These are phyloP conservation scores for Backusella luteola DNA, from an alignment of 192 early-diverging fungal species.

Conservation along the genomic window DNA sequence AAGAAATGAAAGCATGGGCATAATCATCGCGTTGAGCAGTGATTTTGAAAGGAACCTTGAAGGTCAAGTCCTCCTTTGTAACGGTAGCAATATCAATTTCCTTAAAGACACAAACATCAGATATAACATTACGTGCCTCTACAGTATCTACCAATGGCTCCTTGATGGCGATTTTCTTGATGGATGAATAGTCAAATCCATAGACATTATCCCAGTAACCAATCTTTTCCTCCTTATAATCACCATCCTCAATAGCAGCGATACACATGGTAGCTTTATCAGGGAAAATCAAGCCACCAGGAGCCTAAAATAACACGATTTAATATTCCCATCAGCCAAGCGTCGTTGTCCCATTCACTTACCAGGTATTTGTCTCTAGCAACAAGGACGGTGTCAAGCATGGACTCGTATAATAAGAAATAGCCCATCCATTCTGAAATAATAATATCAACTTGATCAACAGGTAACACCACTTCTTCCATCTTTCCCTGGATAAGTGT, in stretches of 20 bases:
- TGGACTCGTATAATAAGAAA: slow-evolving; percentile 95
- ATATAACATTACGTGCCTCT: slow-evolving; percentile 79
- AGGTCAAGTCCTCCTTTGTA: slow-evolving; percentile 82
- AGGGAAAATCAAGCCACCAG: slow-evolving; percentile 87
- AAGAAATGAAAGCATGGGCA: slow-evolving; percentile 89
- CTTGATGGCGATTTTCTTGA: slow-evolving; percentile 80
- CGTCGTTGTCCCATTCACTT: background rate
- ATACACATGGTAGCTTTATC: slow-evolving; percentile 86
- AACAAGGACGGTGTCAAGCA: slow-evolving; percentile 97
- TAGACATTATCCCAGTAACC: slow-evolving; percentile 86
- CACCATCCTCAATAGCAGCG: slow-evolving; percentile 90
- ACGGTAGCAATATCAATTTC: slow-evolving; percentile 80
- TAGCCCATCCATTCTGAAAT: slow-evolving; percentile 99
- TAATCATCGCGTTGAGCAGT: slow-evolving; percentile 78
- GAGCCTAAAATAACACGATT: slow-evolving; percentile 27
- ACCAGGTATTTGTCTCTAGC: slow-evolving; percentile 90
- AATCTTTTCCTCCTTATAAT: slow-evolving; percentile 57
- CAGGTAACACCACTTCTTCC: slow-evolving; percentile 93
- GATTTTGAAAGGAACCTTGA: slow-evolving; percentile 80
- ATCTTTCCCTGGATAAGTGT: slow-evolving; percentile 94
- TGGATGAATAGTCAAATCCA: slow-evolving; percentile 96
- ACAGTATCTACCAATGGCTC: slow-evolving; percentile 96
- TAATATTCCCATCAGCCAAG: background rate
- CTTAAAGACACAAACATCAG: slow-evolving; percentile 75
- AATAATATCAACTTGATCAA: slow-evolving; percentile 96